phyloP scores from a whole-genome alignment of 1,139 yeast genomes.

The Kluyveromyces sp. region DNA sequence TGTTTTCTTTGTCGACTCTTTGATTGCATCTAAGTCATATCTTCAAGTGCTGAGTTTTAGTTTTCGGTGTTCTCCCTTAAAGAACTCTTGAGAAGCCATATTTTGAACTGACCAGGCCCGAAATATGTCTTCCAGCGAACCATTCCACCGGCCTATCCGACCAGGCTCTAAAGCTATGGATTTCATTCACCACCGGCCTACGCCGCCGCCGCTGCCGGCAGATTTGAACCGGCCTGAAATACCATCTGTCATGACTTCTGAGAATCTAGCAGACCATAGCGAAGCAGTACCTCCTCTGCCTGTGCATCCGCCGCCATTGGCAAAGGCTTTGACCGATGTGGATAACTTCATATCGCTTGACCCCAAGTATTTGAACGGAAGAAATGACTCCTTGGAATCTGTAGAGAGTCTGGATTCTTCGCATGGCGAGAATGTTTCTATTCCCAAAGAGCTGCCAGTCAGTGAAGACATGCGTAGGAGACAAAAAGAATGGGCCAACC shows the following conservation, averaged over 20 bases:
- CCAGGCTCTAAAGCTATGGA: background rate
- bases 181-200: constrained; percentile 1
- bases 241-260: constrained; percentile 1
- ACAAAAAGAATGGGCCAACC: constrained; percentile 30
- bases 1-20: no score
- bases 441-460: constrained; percentile 13
- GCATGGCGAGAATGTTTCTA: constrained; percentile 7
- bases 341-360: constrained; percentile 23
- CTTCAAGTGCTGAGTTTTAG: background rate
- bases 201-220: constrained; percentile 5
- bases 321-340: constrained; percentile 23
- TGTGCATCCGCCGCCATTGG: background rate
- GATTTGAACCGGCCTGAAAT: background rate
- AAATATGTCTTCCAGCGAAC: background rate
- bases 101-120: no score
- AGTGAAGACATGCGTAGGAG: constrained; percentile 19
- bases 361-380: constrained; percentile 5
- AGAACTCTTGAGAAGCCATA: no score
- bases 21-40: no score
- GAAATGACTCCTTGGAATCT: constrained; percentile 1
- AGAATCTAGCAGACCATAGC: background rate
- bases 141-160: background rate
- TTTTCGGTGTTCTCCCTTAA: background rate
- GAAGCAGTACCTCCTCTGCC: background rate
- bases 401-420: background rate